Base-by-base conservation (phyloP, 257 asterid genomes). In the Solanum bukasovii region DNA sequence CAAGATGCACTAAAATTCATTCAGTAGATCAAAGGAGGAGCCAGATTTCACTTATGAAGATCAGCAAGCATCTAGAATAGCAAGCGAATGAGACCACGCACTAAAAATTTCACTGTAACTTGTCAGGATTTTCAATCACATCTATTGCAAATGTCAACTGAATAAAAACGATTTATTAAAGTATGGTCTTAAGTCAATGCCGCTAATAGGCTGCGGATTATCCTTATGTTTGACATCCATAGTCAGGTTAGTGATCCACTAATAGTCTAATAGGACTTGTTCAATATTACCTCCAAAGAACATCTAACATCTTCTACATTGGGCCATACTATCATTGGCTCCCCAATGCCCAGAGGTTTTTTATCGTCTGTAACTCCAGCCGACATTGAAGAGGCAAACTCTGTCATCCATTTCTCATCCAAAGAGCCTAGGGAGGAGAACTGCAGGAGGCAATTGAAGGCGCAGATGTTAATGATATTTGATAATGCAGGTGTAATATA, bases 391-490 rank as follows among this genome's bases (percentile, higher is more conserved):
- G 92, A 87, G 81, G 96, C 94, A 31, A 97, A 91, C 92, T 97
- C 99, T 14, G 92, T 81, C 98, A 97, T 94, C 99, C 99, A 97
- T 90, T 97, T 97, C 95, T 97, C 98, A 27, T 97, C 98, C 93
- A 96, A 93, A 5, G 99, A 97, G 86, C 98, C 99, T 46, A 97
- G 90, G 86, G 99, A 97, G 44, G 99, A 97, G 88, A 97, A 97
- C 99, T 97, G 91, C 88, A 93, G 86, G 52, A 87, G 65, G 52
- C 87, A 20, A 91, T 88, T 71, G 68, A 9, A 46, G 40, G 18
- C n/a, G 46, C 27, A 46, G 68, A 46, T 46, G 37, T 29, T 29
- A n/a, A 40, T 38, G 84, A 52, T 49, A 49, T 46, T 82, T 49
- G 86, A 82, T 49, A 82, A 49, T 20, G 70, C 70, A 18, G 21